Percentiles rank a stretch among this genome's conserved stretches.
Evolutionary conservation across 306 rosid genomes (phyloP).

Genomic region (Herpetospermum pedunculosum): DNA sequence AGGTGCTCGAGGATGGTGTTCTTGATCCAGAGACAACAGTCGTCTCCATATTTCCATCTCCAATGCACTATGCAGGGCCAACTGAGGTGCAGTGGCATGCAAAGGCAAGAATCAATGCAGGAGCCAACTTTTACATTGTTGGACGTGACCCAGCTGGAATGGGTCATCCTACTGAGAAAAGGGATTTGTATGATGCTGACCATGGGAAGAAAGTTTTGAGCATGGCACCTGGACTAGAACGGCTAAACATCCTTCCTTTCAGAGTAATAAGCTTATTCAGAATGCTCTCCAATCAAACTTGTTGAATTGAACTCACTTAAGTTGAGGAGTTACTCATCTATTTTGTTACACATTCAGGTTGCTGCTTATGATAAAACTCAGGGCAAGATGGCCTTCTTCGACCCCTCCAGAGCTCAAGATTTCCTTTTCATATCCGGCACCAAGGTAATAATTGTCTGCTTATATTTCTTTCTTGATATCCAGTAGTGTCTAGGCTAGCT

Average conservation of each 20-base stretch:
- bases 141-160: slow-evolving; percentile 99
- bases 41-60: slow-evolving; percentile 97
- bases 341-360: slow-evolving; percentile 39
- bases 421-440: slow-evolving; percentile 96
- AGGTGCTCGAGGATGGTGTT: slow-evolving; percentile 99
- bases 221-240: slow-evolving; percentile 98
- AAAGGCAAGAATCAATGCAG: slow-evolving; percentile 96
- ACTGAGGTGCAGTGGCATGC: slow-evolving; percentile 99
- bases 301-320: not conserved
- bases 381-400: slow-evolving; percentile 97
- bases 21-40: slow-evolving; percentile 98
- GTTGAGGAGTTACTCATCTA: not conserved
- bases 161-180: slow-evolving; percentile 85
- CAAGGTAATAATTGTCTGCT: slow-evolving; percentile 48
- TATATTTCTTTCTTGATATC: too few species aligned
- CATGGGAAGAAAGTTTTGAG: slow-evolving; percentile 94
- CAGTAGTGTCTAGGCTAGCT: too few species aligned
- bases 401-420: slow-evolving; percentile 84
- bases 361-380: slow-evolving; percentile 95
- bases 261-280: slow-evolving; percentile 47
- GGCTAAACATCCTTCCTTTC: slow-evolving; percentile 95
- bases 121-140: slow-evolving; percentile 95
- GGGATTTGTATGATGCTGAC: slow-evolving; percentile 93
- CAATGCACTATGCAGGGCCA: slow-evolving; percentile 99
- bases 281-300: not conserved